Percentiles rank a stretch among this genome's conserved stretches.
Conservation (phyloP, 345 rosid genomes). For the Arabidopsis thaliana region DNA sequence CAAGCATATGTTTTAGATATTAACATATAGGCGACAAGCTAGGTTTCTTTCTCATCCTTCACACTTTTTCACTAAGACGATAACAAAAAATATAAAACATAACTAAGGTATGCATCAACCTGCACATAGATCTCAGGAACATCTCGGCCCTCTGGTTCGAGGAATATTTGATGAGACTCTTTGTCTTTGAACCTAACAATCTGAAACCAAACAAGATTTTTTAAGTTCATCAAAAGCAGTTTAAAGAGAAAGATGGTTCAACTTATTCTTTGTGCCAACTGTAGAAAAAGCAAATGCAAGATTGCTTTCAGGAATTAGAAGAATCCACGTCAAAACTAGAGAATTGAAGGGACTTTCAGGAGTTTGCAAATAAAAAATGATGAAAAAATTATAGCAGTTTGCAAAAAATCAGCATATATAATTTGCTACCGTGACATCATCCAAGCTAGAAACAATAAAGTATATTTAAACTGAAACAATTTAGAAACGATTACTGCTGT, state of each 20-base stretch:
- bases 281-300: constrained; percentile 13
- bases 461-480: background rate
- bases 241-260: constrained; percentile 24
- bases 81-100: constrained; percentile 5
- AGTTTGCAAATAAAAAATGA: constrained; percentile 15
- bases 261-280: constrained; percentile 7
- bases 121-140: constrained; percentile 98
- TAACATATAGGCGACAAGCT: constrained; percentile 11
- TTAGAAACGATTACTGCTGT: background rate
- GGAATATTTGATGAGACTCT: constrained; percentile 98
- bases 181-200: constrained; percentile 95
- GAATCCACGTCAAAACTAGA: background rate
- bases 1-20: background rate
- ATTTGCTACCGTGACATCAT: background rate
- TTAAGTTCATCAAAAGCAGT: constrained; percentile 21
- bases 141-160: constrained; percentile 95
- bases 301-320: background rate
- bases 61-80: constrained; percentile 8
- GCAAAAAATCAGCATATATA: background rate
- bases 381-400: background rate
- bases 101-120: constrained; percentile 54
- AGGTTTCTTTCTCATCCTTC: constrained; percentile 14
- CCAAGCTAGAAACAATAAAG: background rate
- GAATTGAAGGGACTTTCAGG: background rate
- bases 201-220: constrained; percentile 46